phyloP scores from a whole-genome alignment of 2,329 filamentous ascomycete genomes.

The Geosmithia flava region DNA sequence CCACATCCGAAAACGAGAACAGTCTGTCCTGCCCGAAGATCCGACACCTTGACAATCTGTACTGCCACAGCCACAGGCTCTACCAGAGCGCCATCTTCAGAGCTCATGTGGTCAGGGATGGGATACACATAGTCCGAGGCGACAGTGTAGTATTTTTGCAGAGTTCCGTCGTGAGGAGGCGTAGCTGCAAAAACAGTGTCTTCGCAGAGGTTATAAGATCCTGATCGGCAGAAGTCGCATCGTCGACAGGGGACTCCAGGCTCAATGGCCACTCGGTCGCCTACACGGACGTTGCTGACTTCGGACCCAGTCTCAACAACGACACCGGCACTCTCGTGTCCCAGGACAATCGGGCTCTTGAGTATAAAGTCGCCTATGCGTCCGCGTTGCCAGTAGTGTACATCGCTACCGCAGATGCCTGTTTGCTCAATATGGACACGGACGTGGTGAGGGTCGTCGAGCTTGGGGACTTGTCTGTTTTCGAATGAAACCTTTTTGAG shows the following conservation, averaged over 20 bases:
- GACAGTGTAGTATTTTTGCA: conserved; percentile 71
- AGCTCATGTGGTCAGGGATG: conserved; percentile 60
- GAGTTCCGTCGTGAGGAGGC: conserved; percentile 69
- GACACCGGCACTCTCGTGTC: conserved; percentile 47
- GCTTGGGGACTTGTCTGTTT: conserved; percentile 23
- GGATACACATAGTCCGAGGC: conserved; percentile 90
- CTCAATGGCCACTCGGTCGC: conserved; percentile 71
- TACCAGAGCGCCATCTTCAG: conserved; percentile 81
- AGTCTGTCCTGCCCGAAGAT: conserved; percentile 58
- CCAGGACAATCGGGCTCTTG: conserved; percentile 18
- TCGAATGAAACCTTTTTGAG: conserved; percentile 31
- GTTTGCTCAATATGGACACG: conserved; percentile 30
- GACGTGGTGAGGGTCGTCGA: conserved; percentile 26
- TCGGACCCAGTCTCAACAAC: conserved; percentile 51
- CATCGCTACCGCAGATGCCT: conserved; percentile 22
- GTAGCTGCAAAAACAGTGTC: conserved; percentile 75
- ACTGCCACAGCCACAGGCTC: conserved; percentile 82
- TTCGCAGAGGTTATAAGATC: conserved; percentile 70
- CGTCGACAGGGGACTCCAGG: conserved; percentile 67
- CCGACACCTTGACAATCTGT: conserved; percentile 67
- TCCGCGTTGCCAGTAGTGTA: conserved; percentile 6
- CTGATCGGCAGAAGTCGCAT: conserved; percentile 60
- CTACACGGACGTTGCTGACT: conserved; percentile 46
- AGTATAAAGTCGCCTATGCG: conserved; percentile 4
- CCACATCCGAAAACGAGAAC: conserved; percentile 81